Evolutionary conservation across 2,329 filamentous ascomycete species (phyloP), one percentile per base, ranked within the genome.

Genomic region (Colletotrichum australisinense): DNA sequence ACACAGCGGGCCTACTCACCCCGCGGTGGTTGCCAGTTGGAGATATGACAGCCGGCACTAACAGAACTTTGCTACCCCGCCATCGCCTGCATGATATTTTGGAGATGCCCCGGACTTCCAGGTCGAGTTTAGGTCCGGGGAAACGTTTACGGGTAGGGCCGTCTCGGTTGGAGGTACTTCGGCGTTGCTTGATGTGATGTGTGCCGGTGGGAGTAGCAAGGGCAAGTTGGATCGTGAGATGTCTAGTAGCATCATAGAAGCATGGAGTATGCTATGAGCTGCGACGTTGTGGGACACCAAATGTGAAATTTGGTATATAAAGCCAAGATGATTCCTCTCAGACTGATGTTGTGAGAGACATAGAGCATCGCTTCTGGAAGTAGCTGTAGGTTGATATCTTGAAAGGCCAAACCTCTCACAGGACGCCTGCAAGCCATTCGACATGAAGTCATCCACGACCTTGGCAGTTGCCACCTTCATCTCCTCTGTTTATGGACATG

Each of bases 401-500:
- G 14, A 3, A 55, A 24, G 14, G 22, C 11, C 12, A 5, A 16
- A 8, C 4, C 11, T 1, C 19, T 12, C 30, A 9, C 9, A 49
- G 30, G 42, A 28, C 8, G 22, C 22, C 14, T n/a, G 3, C 30
- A 14, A 19, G 16, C 5, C 55, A 11, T 2, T 16, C 11, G 49
- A 26, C 1, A 73, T 66, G 71, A 66, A 30, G 56, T 16, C 46
- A 4, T 30, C 22, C n/a, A 60, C 46, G 5, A 32, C 24, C 1
- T 0, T 71, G 12, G 26, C 67, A 14, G 42, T 62, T 4, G 56
- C 55, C 49, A 24, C 67, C 4, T 24, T 73, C 1, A 5, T 73
- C 3, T 14, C 26, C 5, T 67, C 68, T 7, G 77, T 73, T 16
- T 75, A 79, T 58, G 85, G 83, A 6, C 86, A 88, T 77, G 86